phyloP scores from a whole-genome alignment of 2,329 filamentous ascomycete genomes.

The Gnomoniopsis smithogilvyi region DNA sequence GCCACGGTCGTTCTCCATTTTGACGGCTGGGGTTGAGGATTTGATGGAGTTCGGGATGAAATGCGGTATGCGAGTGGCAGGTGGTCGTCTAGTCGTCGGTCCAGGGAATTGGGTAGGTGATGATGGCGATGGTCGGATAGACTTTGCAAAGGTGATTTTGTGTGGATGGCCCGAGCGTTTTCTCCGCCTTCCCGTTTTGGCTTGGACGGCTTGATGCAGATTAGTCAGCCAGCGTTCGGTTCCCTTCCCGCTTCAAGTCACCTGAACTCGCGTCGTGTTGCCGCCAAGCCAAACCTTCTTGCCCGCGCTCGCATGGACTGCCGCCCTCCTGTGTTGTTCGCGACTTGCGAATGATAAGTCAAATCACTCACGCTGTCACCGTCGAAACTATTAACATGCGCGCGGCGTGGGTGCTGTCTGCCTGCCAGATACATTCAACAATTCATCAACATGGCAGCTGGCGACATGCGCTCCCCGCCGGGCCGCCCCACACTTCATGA shows the following conservation, averaged over 20 bases:
- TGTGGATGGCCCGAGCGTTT: conserved; percentile 16
- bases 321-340: neutral
- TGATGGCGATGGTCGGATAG: conserved; percentile 11
- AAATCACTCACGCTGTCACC: conserved; percentile 13
- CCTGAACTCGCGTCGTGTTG: conserved; percentile 10
- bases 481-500: conserved; percentile 21
- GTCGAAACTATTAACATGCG: conserved; percentile 37
- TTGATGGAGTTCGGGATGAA: conserved; percentile 26
- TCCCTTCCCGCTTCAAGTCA: neutral
- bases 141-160: conserved; percentile 17
- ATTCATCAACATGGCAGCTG: conserved; percentile 29
- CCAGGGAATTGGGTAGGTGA: neutral
- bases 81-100: conserved; percentile 26
- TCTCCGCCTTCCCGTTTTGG: conserved; percentile 4
- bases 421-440: conserved; percentile 24
- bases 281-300: neutral
- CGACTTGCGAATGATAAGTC: neutral
- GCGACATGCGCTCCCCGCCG: conserved; percentile 29
- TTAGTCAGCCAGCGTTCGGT: neutral
- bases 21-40: conserved; percentile 45
- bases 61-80: conserved; percentile 28
- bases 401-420: conserved; percentile 41
- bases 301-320: neutral
- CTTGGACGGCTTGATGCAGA: neutral
- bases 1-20: conserved; percentile 98